Base-by-base conservation (phyloP, 163 green algal genomes). In the Dunaliella salina region DNA sequence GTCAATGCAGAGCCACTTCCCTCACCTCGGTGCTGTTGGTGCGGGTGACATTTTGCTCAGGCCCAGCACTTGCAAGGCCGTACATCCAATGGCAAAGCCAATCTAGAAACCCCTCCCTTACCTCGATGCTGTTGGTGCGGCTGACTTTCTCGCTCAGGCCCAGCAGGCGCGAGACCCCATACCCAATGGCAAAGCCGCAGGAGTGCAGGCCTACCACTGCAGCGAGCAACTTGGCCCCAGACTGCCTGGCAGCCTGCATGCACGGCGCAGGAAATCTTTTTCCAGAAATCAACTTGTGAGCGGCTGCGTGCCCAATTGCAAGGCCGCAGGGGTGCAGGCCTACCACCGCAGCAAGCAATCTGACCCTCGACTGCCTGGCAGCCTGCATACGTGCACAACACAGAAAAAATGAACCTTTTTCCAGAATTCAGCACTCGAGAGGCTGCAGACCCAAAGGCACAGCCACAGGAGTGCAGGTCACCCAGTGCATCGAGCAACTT, bases 131-230 rank as follows among this genome's bases (percentile, higher is more conserved):
- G 85, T 94, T 94, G 45, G 94, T 96, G 33, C 94, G 86, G 63
- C 87, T 87, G 25, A 93, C 87, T 75, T 90, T 90, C 75, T 94
- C 90, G 5, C 85, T 85, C 30, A 95, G 91, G 13, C 91, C 91
- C n/a, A 93, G 59, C 12, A 50, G 75, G 80, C 89, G 90, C 20
- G 89, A 89, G 33, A 94, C 86, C 26, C 86, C 78, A 83, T 95
- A 97, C 17, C 94, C 94, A 24, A 95, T 71, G 1, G 83, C 80
- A 86, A 96, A 96, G 26, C 91, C 94, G 87, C 80, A 40, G 67
- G 20, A 78, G 72, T 92, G 89, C 83, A 92, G 83, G 25, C 30
- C 85, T 22, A 59, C 85, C 81, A 92, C 89, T 1, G 85, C 87
- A 0, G 71, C 87, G 34, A 92, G 40, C 40, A 92, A 85, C 35